Evolutionary conservation across 805 yeast genomes (phyloP).

Genomic region (Candida chauliodis): DNA sequence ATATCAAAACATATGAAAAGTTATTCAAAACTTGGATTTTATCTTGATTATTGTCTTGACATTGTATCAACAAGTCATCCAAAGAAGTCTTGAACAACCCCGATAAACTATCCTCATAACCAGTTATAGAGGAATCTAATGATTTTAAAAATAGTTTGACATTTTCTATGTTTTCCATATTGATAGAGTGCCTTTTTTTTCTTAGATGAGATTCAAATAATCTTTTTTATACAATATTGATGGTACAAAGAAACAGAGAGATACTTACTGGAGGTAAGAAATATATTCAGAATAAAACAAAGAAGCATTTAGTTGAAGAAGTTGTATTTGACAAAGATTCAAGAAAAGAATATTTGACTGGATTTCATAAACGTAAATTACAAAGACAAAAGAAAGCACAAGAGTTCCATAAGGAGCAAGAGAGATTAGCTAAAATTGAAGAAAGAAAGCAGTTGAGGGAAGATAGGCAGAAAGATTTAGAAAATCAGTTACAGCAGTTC

Average conservation of each 20-base stretch:
- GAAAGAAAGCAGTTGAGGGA: slow-evolving; percentile 71
- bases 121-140: slow-evolving; percentile 34
- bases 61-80: slow-evolving; percentile 31
- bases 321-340: slow-evolving; percentile 78
- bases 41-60: slow-evolving; percentile 21
- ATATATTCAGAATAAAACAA: slow-evolving; percentile 66
- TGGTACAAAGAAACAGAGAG: slow-evolving; percentile 62
- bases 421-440: slow-evolving; percentile 64
- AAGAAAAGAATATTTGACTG: slow-evolving; percentile 84
- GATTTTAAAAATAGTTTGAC: slow-evolving; percentile 38
- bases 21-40: slow-evolving; percentile 32
- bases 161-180: slow-evolving; percentile 46
- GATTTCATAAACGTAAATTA: slow-evolving; percentile 90
- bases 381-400: slow-evolving; percentile 86
- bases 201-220: slow-evolving; percentile 3
- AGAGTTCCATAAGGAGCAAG: slow-evolving; percentile 72
- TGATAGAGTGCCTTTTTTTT: slow-evolving; percentile 2
- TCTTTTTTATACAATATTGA: slow-evolving; percentile 6
- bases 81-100: slow-evolving; percentile 37
- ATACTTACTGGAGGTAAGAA: slow-evolving; percentile 83
- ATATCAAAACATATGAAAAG: slow-evolving; percentile 51
- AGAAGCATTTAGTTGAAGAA: slow-evolving; percentile 71
- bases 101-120: slow-evolving; percentile 30
- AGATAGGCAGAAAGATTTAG: slow-evolving; percentile 64
- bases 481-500: slow-evolving; percentile 58